A percentile compares a stretch with the other conserved stretches of the same genome.
phyloP scores from a whole-genome alignment of 768 basidiomycete species.

The Tricholoma bakamatsutake region DNA sequence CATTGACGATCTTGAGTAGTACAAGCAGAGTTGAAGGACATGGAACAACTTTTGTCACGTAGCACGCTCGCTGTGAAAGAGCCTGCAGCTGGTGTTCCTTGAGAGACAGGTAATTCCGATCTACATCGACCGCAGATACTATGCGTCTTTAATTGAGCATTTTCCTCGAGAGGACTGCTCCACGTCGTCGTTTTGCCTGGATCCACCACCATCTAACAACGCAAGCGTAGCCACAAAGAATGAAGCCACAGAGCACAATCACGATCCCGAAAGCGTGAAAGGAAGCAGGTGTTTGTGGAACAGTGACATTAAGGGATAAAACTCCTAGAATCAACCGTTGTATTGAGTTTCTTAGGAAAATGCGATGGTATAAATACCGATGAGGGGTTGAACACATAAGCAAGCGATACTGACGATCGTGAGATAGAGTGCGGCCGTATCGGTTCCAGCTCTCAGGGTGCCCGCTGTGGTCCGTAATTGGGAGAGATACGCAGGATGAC shows the following conservation, averaged over 20 bases:
- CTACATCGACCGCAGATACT: background rate
- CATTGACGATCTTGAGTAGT: constrained; percentile 20
- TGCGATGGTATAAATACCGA: constrained; percentile 38
- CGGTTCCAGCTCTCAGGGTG: constrained; percentile 54
- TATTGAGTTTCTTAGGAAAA: background rate
- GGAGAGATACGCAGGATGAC: constrained; percentile 80
- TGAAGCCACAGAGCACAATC: constrained; percentile 36
- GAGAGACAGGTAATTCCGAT: background rate
- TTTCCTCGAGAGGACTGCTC: constrained; percentile 14
- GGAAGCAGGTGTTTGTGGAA: constrained; percentile 40
- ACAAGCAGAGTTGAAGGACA: constrained; percentile 36
- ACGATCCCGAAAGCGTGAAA: constrained; percentile 54
- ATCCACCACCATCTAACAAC: constrained; percentile 64
- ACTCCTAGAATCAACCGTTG: constrained; percentile 39
- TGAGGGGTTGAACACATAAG: constrained; percentile 54
- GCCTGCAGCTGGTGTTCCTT: background rate
- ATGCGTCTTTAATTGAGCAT: background rate
- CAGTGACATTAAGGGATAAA: constrained; percentile 58
- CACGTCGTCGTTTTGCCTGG: constrained; percentile 38
- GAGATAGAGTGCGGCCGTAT: constrained; percentile 61
- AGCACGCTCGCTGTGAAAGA: constrained; percentile 9
- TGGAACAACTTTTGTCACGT: constrained; percentile 30
- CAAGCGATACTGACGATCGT: constrained; percentile 64
- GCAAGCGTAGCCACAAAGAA: constrained; percentile 37
- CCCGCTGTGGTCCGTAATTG: constrained; percentile 63